phyloP scores from a whole-genome alignment of 257 asterid species.

The Rehmannia glutinosa region DNA sequence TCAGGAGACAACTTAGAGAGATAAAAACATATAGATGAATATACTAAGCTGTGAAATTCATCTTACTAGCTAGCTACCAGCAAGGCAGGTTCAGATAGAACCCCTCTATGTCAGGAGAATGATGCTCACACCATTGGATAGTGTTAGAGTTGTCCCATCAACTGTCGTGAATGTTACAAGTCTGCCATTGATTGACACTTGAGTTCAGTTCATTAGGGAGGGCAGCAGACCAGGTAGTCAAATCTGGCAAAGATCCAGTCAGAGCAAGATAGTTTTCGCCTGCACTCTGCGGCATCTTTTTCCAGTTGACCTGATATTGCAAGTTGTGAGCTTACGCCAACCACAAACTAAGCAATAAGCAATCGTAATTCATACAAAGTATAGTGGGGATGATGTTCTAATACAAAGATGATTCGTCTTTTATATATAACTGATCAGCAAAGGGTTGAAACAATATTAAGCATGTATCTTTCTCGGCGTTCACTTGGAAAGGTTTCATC shows the following conservation, averaged over 20 bases:
- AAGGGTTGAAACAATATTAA: not conserved
- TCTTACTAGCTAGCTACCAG: too few species aligned
- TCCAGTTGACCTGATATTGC: conserved; percentile 45
- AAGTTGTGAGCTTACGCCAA: not conserved
- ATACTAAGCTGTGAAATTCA: too few species aligned
- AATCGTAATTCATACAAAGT: not conserved
- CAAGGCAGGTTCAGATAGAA: too few species aligned
- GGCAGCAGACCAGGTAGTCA: conserved; percentile 50
- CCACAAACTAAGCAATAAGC: not conserved
- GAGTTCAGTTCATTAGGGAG: conserved; percentile 46
- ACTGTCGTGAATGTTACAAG: conserved; percentile 23
- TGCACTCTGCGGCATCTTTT: conserved; percentile 38
- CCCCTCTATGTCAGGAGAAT: too few species aligned
- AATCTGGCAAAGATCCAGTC: conserved; percentile 64
- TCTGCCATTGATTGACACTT: conserved; percentile 43
- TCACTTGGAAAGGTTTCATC: not conserved
- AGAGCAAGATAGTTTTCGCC: conserved; percentile 74
- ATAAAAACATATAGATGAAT: too few species aligned
- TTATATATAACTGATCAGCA: not conserved
- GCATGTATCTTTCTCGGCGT: not conserved
- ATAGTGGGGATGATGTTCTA: not conserved
- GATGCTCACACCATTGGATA: too few species aligned
- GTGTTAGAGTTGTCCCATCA: conserved; percentile 11
- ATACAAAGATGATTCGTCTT: not conserved
- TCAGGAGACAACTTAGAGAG: too few species aligned